phyloP scores from a whole-genome alignment of 2,329 filamentous ascomycete genomes.

The Talaromyces piceae region DNA sequence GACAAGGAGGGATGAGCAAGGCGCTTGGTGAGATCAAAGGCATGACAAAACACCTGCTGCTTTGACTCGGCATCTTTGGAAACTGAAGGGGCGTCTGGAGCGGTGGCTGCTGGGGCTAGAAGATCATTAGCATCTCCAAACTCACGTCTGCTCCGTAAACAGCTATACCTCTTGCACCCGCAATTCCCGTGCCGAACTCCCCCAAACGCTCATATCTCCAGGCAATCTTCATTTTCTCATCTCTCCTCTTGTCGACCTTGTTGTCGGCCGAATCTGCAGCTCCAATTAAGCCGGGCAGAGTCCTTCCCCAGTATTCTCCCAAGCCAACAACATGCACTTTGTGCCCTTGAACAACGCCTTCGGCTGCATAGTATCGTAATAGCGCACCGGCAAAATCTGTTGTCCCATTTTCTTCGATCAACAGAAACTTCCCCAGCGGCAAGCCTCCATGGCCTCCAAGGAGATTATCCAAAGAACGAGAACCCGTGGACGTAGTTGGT shows the following conservation, averaged over 20 bases:
- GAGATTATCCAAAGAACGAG: slow-evolving; percentile 72
- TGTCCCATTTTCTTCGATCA: slow-evolving; percentile 83
- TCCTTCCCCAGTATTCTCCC: slow-evolving; percentile 70
- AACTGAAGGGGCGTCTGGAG: slow-evolving; percentile 38
- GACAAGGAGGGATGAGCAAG: slow-evolving; percentile 50
- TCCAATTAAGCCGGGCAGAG: slow-evolving; percentile 66
- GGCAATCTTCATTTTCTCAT: slow-evolving; percentile 94
- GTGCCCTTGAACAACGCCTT: slow-evolving; percentile 88
- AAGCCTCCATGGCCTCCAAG: slow-evolving; percentile 82
- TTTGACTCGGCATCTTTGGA: slow-evolving; percentile 21
- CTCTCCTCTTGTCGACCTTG: slow-evolving; percentile 34
- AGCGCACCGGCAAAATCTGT: slow-evolving; percentile 87
- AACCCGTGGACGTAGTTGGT: slow-evolving; percentile 84
- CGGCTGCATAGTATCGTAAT: slow-evolving; percentile 81
- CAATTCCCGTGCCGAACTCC: slow-evolving; percentile 53
- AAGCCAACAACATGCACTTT: slow-evolving; percentile 77
- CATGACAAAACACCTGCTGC: slow-evolving; percentile 56
- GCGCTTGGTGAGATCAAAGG: slow-evolving; percentile 63
- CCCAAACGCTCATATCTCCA: slow-evolving; percentile 90
- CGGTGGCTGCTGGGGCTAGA: slow-evolving; percentile 21
- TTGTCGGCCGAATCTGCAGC: slow-evolving; percentile 41
- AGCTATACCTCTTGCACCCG: slow-evolving; percentile 55
- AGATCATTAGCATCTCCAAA: slow-evolving; percentile 14
- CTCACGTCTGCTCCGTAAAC: neutral
- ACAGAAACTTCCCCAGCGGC: slow-evolving; percentile 68